Evolutionary conservation across 805 yeast species (phyloP).

Genomic region (Wickerhamomyces kurtzmanii): DNA sequence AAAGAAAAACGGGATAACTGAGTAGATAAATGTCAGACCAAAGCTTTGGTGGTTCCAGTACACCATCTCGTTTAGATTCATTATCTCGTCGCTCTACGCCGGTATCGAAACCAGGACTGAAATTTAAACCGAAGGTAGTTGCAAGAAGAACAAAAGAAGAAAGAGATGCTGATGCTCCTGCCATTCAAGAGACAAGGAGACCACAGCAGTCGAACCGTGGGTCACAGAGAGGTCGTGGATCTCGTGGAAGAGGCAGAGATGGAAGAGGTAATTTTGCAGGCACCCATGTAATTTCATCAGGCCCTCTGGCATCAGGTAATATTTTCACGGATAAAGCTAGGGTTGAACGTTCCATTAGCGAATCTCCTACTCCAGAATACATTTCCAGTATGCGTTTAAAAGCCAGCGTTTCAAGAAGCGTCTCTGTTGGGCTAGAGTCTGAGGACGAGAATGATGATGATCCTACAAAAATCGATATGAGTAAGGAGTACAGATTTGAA

Average conservation of each 20-base stretch:
- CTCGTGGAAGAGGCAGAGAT: conserved; percentile 11
- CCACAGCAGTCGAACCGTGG: conserved; percentile 3
- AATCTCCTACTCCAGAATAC: conserved; percentile 31
- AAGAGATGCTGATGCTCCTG: conserved; percentile 67
- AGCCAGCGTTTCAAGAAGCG: conserved; percentile 7
- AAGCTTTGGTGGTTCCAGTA: no score
- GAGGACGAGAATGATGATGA: conserved; percentile 30
- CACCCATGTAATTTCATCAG: conserved; percentile 61
- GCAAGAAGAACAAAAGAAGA: conserved; percentile 80
- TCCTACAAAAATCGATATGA: conserved; percentile 49
- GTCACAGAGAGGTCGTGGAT: conserved; percentile 9
- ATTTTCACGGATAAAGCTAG: conserved; percentile 14
- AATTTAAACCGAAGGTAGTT: conserved; percentile 82
- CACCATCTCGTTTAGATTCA: conserved; percentile 25
- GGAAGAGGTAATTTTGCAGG: conserved; percentile 21
- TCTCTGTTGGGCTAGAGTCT: conserved; percentile 18
- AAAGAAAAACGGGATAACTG: no score
- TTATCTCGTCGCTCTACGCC: conserved; percentile 20
- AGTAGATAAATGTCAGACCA: no score
- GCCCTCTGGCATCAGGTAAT: conserved; percentile 62
- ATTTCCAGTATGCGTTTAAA: conserved; percentile 24
- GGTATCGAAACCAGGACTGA: conserved; percentile 41
- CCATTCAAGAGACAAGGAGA: conserved; percentile 5
- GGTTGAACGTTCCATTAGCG: conserved; percentile 12
- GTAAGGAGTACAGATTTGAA: conserved; percentile 38